A percentile compares a stretch with the other conserved stretches of the same genome.
These are phyloP conservation scores for Hibiscus mutabilis DNA, from an alignment of 345 rosid species.

Conservation along the genomic window DNA sequence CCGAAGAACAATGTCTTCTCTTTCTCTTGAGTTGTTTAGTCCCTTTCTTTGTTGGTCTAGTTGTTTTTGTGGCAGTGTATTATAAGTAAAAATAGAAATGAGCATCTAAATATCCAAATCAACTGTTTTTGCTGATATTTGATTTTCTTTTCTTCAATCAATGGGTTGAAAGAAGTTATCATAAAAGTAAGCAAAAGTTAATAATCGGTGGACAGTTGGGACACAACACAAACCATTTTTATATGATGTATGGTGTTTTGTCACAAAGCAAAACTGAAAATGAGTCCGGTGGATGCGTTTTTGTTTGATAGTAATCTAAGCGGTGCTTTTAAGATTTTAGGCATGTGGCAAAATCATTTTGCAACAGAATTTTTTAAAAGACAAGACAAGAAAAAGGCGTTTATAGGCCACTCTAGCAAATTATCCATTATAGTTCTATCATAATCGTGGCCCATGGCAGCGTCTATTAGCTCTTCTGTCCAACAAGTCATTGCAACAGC, in stretches of 20 bases:
- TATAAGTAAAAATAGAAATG: too few species aligned
- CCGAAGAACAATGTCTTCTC: neutral
- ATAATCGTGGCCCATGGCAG: too few species aligned
- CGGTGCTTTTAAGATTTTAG: neutral
- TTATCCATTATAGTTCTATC: too few species aligned
- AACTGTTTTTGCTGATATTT: neutral
- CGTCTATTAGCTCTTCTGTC: too few species aligned
- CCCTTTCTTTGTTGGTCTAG: slow-evolving; percentile 4
- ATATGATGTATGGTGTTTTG: neutral
- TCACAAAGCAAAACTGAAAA: neutral
- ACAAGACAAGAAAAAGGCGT: too few species aligned
- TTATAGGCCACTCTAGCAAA: too few species aligned
- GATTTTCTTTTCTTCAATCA: neutral
- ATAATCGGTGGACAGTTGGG: neutral
- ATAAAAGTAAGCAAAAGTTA: neutral
- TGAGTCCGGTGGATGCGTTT: neutral
- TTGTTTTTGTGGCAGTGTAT: slow-evolving; percentile 33
- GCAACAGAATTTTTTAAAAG: too few species aligned
- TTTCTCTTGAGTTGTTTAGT: neutral
- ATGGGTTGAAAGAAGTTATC: neutral
- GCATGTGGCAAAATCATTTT: neutral
- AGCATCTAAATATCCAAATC: too few species aligned
- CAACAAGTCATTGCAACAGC: too few species aligned
- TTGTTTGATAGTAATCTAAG: neutral
- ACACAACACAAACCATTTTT: neutral